Evolutionary conservation across 257 asterid genomes (phyloP).

Genomic region (Nicotiana tabacum): DNA sequence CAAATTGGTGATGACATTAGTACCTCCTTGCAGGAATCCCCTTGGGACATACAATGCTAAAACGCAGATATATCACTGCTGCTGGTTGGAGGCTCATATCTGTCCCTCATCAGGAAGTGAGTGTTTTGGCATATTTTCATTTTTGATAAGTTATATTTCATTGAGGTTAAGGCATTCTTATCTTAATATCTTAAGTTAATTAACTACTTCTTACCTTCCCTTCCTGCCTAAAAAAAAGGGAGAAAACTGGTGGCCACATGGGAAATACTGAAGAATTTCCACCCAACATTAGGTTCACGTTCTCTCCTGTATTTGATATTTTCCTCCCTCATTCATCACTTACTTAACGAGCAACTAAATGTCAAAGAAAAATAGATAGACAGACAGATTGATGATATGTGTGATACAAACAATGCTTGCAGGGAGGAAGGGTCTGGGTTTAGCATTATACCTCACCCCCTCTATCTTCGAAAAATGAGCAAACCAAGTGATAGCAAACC

Average conservation of each 20-base stretch:
- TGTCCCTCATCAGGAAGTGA: slow-evolving; percentile 70
- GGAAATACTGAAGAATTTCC: neutral
- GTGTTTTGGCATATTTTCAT: slow-evolving; percentile 25
- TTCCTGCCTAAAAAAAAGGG: neutral
- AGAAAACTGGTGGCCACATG: neutral
- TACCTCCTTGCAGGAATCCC: slow-evolving; percentile 51
- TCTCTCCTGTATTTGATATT: neutral
- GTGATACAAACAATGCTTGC: neutral
- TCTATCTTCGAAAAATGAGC: neutral
- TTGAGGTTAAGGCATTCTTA: neutral
- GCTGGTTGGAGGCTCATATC: slow-evolving; percentile 87
- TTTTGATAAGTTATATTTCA: neutral
- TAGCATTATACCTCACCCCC: neutral
- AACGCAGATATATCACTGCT: slow-evolving; percentile 72
- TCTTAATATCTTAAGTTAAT: neutral
- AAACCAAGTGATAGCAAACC: neutral
- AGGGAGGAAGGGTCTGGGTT: neutral
- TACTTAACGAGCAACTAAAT: neutral
- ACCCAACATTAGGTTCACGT: neutral
- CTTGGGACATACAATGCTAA: slow-evolving; percentile 82
- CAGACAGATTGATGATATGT: neutral
- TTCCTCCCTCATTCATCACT: neutral
- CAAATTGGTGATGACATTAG: neutral
- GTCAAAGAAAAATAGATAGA: neutral
- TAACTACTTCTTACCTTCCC: neutral